Conservation (phyloP, 108 stramenopile species). For the Cyclostephanos tholiformis region DNA sequence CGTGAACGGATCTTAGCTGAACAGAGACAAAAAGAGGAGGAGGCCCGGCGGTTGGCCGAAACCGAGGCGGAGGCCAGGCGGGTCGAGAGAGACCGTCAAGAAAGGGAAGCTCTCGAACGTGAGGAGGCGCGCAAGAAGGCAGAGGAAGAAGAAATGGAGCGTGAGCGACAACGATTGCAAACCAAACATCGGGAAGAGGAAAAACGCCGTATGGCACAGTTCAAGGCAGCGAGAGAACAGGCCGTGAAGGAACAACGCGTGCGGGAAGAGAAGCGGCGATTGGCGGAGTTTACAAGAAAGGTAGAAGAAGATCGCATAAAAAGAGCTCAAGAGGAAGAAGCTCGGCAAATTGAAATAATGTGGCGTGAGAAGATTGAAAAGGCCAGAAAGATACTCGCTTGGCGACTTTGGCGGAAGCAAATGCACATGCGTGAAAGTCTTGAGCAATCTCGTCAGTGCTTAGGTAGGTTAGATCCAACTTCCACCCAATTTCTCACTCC, state of each 20-base stretch:
- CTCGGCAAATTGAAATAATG: constrained; percentile 26
- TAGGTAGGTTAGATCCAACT: constrained; percentile 40
- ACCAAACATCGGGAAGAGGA: constrained; percentile 42
- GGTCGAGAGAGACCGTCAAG: constrained; percentile 34
- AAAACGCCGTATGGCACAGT: constrained; percentile 18
- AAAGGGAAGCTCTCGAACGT: constrained; percentile 20
- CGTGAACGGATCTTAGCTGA: constrained; percentile 23
- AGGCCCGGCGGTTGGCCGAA: constrained; percentile 20
- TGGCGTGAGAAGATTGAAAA: constrained; percentile 42
- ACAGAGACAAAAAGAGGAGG: constrained; percentile 17
- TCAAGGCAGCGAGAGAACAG: constrained; percentile 21
- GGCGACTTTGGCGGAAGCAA: constrained; percentile 47
- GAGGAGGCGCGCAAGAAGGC: constrained; percentile 28
- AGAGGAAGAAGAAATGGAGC: constrained; percentile 27
- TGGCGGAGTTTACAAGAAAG: constrained; percentile 25
- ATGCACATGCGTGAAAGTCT: constrained; percentile 21
- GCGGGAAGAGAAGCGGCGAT: constrained; percentile 20
- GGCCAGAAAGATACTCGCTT: constrained; percentile 43
- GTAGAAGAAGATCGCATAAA: constrained; percentile 49
- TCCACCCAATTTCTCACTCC: constrained; percentile 21
- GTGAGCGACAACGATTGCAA: constrained; percentile 19
- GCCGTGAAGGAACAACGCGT: constrained; percentile 13
- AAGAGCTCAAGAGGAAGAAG: constrained; percentile 44
- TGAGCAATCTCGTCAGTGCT: constrained; percentile 15
- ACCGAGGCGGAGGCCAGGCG: constrained; percentile 30